phyloP scores from a whole-genome alignment of 768 basidiomycete genomes.

The Tylopilus sp. region DNA sequence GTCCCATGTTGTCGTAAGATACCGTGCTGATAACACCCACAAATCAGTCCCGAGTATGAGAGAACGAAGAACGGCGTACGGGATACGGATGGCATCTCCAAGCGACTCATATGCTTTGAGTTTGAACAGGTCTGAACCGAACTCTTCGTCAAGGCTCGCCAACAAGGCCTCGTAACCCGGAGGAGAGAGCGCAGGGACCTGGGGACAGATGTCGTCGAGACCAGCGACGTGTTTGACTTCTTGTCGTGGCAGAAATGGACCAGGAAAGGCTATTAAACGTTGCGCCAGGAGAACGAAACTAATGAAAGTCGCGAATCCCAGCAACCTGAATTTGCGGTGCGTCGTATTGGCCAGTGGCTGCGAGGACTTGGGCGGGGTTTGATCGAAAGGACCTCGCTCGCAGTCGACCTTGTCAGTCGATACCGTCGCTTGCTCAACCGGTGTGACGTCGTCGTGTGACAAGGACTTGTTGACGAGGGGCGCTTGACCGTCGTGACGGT shows the following conservation, averaged over 20 bases:
- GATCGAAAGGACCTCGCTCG: slow-evolving; percentile 3
- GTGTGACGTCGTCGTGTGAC: neutral
- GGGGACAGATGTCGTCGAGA: slow-evolving; percentile 26
- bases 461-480: neutral
- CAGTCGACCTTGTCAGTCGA: slow-evolving; percentile 9
- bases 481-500: neutral
- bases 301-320: slow-evolving; percentile 9
- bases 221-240: neutral
- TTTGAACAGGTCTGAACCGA: slow-evolving; percentile 25
- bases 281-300: slow-evolving; percentile 5
- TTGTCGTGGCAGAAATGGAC: neutral
- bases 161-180: slow-evolving; percentile 16
- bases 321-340: neutral
- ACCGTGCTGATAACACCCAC: slow-evolving; percentile 41
- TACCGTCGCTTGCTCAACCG: neutral
- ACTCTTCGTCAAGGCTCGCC: slow-evolving; percentile 22
- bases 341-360: neutral
- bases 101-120: slow-evolving; percentile 31
- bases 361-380: neutral
- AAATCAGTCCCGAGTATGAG: neutral
- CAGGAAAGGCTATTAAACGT: slow-evolving; percentile 1
- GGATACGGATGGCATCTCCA: slow-evolving; percentile 36
- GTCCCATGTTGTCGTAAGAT: slow-evolving; percentile 47
- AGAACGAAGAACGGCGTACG: slow-evolving; percentile 11
- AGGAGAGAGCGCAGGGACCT: slow-evolving; percentile 11